Evolutionary conservation across 139 green algal species (phyloP).

Genomic region (Picochlorum sp.): DNA sequence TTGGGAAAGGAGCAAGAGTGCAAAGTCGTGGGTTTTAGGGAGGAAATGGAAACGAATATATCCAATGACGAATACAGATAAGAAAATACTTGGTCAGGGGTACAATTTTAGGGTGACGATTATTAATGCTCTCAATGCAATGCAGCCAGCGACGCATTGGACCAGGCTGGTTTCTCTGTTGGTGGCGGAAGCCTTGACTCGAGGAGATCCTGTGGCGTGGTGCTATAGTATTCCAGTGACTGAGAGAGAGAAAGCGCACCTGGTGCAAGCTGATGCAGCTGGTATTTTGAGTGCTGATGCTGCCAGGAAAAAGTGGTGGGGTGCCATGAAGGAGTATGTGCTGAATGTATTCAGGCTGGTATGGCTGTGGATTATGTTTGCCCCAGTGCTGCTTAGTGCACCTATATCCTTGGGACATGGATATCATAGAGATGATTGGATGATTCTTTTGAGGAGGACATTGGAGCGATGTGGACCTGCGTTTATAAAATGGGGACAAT

Average conservation of each 20-base stretch:
- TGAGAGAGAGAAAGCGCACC: background rate
- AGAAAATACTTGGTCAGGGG: too few species aligned
- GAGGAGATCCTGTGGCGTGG: slow-evolving; percentile 22
- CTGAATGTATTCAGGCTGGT: slow-evolving; percentile 26
- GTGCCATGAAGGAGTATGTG: background rate
- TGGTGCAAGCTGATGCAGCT: background rate
- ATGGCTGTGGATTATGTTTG: slow-evolving; percentile 49
- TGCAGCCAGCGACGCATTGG: slow-evolving; percentile 17
- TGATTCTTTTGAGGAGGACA: slow-evolving; percentile 15
- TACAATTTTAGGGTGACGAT: slow-evolving; percentile 14
- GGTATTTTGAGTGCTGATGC: background rate
- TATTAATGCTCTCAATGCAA: slow-evolving; percentile 21
- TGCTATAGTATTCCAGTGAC: slow-evolving; percentile 20
- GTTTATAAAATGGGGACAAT: slow-evolving; percentile 98
- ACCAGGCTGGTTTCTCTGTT: slow-evolving; percentile 12
- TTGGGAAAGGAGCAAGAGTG: too few species aligned
- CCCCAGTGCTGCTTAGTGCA: slow-evolving; percentile 31
- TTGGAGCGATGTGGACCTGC: slow-evolving; percentile 45
- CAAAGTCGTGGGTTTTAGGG: too few species aligned
- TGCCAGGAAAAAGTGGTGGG: background rate
- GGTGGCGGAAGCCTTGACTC: slow-evolving; percentile 10
- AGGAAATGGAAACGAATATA: too few species aligned
- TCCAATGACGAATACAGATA: too few species aligned
- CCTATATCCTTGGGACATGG: slow-evolving; percentile 18
- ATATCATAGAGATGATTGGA: slow-evolving; percentile 14